Conservation (phyloP, 2,329 filamentous ascomycete genomes). For the Dendryphion nanum region DNA sequence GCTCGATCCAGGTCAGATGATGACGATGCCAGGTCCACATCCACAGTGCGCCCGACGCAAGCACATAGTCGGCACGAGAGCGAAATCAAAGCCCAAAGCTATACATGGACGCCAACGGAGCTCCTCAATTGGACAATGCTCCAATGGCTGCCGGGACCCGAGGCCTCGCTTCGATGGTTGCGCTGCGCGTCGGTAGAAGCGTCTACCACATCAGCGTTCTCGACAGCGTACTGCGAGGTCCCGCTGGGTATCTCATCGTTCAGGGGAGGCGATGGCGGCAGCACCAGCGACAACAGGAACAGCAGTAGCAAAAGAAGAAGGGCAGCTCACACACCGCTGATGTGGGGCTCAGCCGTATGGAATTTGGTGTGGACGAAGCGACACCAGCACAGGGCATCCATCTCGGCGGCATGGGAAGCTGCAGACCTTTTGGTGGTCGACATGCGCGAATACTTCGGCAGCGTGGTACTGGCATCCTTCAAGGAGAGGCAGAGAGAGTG, state of each 20-base stretch:
- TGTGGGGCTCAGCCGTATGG: constrained; percentile 41
- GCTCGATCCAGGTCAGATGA: no score
- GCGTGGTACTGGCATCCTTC: no score
- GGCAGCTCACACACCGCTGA: constrained; percentile 22
- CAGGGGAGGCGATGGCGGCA: constrained; percentile 9
- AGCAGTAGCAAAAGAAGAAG: no score
- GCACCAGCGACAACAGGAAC: constrained; percentile 1
- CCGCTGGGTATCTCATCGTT: constrained; percentile 45
- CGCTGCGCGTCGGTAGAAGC: constrained; percentile 34
- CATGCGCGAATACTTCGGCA: constrained; percentile 40
- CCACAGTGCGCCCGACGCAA: constrained; percentile 3
- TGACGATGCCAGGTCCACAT: constrained; percentile 5
- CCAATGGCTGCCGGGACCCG: constrained; percentile 66
- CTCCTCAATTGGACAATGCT: constrained; percentile 61
- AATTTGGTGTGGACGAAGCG: constrained; percentile 38
- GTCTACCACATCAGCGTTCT: constrained; percentile 4
- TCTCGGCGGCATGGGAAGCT: constrained; percentile 41
- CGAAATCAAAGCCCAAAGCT: constrained; percentile 11
- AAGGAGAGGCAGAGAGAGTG: constrained; percentile 8
- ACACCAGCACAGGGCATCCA: constrained; percentile 28
- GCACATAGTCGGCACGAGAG: constrained; percentile 11
- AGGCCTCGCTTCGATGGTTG: constrained; percentile 43
- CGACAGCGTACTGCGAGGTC: constrained; percentile 19
- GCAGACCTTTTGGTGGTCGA: constrained; percentile 42
- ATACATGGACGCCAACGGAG: constrained; percentile 45